A percentile compares a stretch with the other conserved stretches of the same genome.
Evolutionary conservation across 1,284 basidiomycete genomes (phyloP).

Genomic region (Entoloma clypeatum): DNA sequence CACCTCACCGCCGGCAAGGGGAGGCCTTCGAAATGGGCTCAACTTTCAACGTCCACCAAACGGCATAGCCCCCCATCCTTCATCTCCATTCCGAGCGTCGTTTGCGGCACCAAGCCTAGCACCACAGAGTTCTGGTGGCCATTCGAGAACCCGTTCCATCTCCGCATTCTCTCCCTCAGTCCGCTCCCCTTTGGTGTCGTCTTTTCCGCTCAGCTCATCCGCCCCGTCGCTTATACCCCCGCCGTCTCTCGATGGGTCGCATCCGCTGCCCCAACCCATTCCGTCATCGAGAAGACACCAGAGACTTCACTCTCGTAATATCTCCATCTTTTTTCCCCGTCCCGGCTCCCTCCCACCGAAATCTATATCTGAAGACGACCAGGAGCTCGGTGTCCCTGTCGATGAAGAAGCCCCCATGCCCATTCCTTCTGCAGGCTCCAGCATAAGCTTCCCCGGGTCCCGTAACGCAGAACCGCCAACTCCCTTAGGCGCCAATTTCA

Average conservation of each 20-base stretch:
- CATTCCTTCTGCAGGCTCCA: slow-evolving; percentile 43
- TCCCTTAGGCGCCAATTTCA: slow-evolving; percentile 59
- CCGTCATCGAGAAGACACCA: slow-evolving; percentile 43
- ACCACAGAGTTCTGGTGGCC: slow-evolving; percentile 31
- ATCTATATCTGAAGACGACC: slow-evolving; percentile 67
- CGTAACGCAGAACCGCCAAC: slow-evolving; percentile 29
- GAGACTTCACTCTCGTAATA: slow-evolving; percentile 84
- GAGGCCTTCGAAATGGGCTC: slow-evolving; percentile 30
- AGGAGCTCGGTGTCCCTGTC: slow-evolving; percentile 46
- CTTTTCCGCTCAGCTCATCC: slow-evolving; percentile 36
- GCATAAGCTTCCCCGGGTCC: slow-evolving; percentile 33
- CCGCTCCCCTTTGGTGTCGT: slow-evolving; percentile 47
- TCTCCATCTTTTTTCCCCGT: slow-evolving; percentile 87
- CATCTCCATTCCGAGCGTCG: slow-evolving; percentile 49
- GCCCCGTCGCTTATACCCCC: slow-evolving; percentile 18
- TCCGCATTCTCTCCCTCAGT: slow-evolving; percentile 50
- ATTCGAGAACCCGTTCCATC: slow-evolving; percentile 50
- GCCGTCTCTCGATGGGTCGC: slow-evolving; percentile 28
- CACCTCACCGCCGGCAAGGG: slow-evolving; percentile 24
- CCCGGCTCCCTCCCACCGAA: slow-evolving; percentile 61
- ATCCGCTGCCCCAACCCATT: slow-evolving; percentile 23
- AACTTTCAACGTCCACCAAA: slow-evolving; percentile 22
- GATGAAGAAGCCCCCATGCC: slow-evolving; percentile 45
- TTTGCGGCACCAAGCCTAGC: slow-evolving; percentile 33
- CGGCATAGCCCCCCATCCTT: slow-evolving; percentile 29